Evolutionary conservation across 345 rosid genomes (phyloP), one percentile per base, ranked within the genome.

Genomic region (Abelmoschus esculentus): DNA sequence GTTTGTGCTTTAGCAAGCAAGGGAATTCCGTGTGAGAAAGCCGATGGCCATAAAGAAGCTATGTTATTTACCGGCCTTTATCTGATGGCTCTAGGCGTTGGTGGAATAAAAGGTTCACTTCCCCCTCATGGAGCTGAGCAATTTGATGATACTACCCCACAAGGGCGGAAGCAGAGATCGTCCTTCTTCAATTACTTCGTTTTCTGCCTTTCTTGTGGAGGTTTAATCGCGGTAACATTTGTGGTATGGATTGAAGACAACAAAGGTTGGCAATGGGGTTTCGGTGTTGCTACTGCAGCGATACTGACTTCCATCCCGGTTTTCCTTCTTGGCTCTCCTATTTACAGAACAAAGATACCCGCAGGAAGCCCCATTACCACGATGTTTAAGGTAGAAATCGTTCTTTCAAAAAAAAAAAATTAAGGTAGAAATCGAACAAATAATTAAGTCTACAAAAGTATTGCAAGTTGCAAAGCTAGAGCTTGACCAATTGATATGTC

Each of bases 221-320:
- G 73, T 42, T 87, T 91, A 12, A 87, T 93, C 26, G 97, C 97
- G 0, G 97, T 93, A 10, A 93, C 98, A 7, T 78, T 93, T 6
- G 97, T 93, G 18, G 97, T 91, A 44, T 93, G 97, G 97, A 44
- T 93, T 47, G 98, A 93, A 73, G 97, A 93, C 72, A 91, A 93
- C 70, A 88, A 84, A 70, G 98, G 98, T 0, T 93, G 98, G 98
- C 79, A 86, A 40, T 93, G 98, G 98, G 98, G 96, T 0, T 89
- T 93, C 9, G 89, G 89, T 34, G 75, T 88, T 10, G 76, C 97
- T 10, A 88, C 95, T 2, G 83, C 87, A 44, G 85, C 93, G 0
- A 86, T 93, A 6, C 73, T 89, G 50, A 70, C 86, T 72, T 86
- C 97, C 1, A 76, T 91, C 57, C 88, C 83, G 5, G 61, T 89